These are phyloP conservation scores for Cladobotryum mycophilum DNA, from an alignment of 2,329 filamentous ascomycete species.

Conservation along the genomic window DNA sequence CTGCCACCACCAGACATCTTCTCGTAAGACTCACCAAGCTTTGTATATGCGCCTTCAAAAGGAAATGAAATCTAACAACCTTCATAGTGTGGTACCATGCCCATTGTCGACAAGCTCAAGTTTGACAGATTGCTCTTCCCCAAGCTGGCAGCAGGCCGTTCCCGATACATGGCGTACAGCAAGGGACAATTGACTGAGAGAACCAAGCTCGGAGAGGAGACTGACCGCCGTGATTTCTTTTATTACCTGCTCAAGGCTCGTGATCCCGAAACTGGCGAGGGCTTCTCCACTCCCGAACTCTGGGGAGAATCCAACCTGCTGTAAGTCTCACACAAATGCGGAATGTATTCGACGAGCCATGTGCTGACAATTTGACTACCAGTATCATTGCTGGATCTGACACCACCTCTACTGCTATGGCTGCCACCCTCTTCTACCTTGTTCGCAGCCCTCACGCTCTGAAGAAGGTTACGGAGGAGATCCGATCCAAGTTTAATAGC, in stretches of 20 bases:
- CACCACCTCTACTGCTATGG: slow-evolving; percentile 64
- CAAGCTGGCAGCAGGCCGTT: slow-evolving; percentile 58
- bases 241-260: slow-evolving; percentile 66
- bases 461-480: slow-evolving; percentile 41
- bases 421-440: slow-evolving; percentile 58
- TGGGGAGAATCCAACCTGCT: slow-evolving; percentile 67
- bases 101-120: slow-evolving; percentile 57
- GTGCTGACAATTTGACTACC: neutral
- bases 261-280: slow-evolving; percentile 63
- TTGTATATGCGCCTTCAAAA: neutral
- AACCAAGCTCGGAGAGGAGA: slow-evolving; percentile 58
- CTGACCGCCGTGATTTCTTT: slow-evolving; percentile 68
- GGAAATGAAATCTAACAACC: slow-evolving; percentile 12
- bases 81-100: slow-evolving; percentile 62
- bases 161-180: slow-evolving; percentile 66
- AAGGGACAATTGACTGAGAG: slow-evolving; percentile 60
- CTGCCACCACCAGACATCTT: slow-evolving; percentile 61
- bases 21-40: slow-evolving; percentile 46
- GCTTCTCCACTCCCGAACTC: slow-evolving; percentile 59
- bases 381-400: slow-evolving; percentile 66
- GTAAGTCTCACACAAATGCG: slow-evolving; percentile 27
- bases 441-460: slow-evolving; percentile 45
- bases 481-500: slow-evolving; percentile 44
- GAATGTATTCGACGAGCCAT: neutral
- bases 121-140: slow-evolving; percentile 64